Evolutionary conservation across 345 rosid species (phyloP).

Genomic region (Eucalyptus marginata): DNA sequence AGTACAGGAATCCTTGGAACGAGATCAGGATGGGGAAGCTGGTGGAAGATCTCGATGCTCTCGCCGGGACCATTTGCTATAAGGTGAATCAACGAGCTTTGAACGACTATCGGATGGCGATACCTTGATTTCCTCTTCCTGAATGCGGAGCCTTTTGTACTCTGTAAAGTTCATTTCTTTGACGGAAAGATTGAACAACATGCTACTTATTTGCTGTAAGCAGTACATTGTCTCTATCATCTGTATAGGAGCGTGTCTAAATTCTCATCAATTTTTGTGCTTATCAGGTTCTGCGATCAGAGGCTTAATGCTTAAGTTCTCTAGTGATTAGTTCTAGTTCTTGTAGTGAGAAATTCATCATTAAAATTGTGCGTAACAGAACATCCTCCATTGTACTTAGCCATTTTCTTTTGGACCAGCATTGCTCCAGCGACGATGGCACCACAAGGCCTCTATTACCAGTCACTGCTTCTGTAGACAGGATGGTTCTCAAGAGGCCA

Average conservation of each 20-base stretch:
- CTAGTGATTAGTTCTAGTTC: background rate
- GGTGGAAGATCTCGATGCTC: conserved; percentile 93
- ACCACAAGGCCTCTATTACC: conserved; percentile 46
- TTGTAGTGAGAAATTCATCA: background rate
- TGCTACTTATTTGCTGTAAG: too few species aligned
- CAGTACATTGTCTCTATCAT: too few species aligned
- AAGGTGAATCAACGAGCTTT: conserved; percentile 22
- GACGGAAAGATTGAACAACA: too few species aligned
- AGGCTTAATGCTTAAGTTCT: background rate
- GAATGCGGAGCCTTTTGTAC: background rate
- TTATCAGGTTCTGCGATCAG: background rate
- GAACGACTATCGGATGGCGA: background rate
- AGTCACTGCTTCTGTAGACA: conserved; percentile 93
- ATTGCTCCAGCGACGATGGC: conserved; percentile 47
- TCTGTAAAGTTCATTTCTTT: too few species aligned
- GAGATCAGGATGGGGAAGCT: conserved; percentile 69
- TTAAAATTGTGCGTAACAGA: background rate
- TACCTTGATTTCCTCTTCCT: background rate
- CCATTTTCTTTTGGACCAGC: conserved; percentile 23
- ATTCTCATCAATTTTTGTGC: too few species aligned
- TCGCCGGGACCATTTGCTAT: conserved; percentile 75
- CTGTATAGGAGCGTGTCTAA: too few species aligned
- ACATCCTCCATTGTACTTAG: background rate
- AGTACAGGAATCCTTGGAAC: conserved; percentile 82
- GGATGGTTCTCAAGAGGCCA: conserved; percentile 57